These are phyloP conservation scores for Carex kokanica DNA, from an alignment of 176 grass and related monocot genomes.

Conservation along the genomic window DNA sequence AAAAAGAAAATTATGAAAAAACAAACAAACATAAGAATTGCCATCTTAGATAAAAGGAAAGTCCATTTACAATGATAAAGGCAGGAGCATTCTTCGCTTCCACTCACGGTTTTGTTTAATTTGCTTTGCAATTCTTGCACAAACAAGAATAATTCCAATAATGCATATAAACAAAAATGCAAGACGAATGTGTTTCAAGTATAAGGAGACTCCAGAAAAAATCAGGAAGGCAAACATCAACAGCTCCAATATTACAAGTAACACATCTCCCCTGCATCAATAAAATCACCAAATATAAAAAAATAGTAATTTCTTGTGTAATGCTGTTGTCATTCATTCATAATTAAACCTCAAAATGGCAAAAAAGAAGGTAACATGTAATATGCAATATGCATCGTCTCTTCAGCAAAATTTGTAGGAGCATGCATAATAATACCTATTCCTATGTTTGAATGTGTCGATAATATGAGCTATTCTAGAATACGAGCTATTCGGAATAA, in stretches of 20 bases:
- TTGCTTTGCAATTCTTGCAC: slow-evolving; percentile 40
- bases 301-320: neutral
- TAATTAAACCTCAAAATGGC: neutral
- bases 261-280: slow-evolving; percentile 38
- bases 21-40: neutral
- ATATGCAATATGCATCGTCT: neutral
- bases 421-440: too few relatives aligned
- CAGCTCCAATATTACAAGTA: slow-evolving; percentile 47
- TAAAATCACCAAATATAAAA: neutral
- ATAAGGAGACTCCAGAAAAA: slow-evolving; percentile 49
- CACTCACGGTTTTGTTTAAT: slow-evolving; percentile 37
- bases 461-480: too few relatives aligned
- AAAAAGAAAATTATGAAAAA: neutral
- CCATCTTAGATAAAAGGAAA: neutral
- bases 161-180: slow-evolving; percentile 37
- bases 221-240: slow-evolving; percentile 44
- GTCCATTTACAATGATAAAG: slow-evolving; percentile 41
- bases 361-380: neutral
- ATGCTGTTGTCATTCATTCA: neutral
- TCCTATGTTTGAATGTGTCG: too few relatives aligned
- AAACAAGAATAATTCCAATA: slow-evolving; percentile 35
- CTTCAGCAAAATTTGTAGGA: neutral
- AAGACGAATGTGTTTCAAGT: slow-evolving; percentile 38
- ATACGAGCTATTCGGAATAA: too few relatives aligned
- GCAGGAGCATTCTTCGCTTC: slow-evolving; percentile 47